phyloP scores from a whole-genome alignment of 805 yeast genomes.

The Yueomyces sinensis region DNA sequence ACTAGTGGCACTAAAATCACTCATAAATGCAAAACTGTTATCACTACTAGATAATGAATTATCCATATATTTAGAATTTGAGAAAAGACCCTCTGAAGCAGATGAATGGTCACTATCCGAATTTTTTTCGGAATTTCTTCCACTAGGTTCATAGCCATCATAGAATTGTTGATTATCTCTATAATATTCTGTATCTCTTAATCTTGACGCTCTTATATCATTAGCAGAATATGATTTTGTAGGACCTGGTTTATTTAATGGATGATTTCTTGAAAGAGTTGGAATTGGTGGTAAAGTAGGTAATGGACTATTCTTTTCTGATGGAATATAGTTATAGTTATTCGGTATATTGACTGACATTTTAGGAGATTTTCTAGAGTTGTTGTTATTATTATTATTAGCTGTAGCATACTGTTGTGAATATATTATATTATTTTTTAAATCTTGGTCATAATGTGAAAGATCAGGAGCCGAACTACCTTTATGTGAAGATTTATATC shows the following conservation, averaged over 20 bases:
- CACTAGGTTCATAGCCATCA: slow-evolving; percentile 8
- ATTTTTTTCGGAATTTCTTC: slow-evolving; percentile 1
- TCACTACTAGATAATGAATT: slow-evolving; percentile 32
- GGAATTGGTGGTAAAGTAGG: slow-evolving; percentile 20
- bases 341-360: no score
- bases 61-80: slow-evolving; percentile 35
- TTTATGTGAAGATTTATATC: no score
- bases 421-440: no score
- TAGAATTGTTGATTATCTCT: slow-evolving; percentile 8
- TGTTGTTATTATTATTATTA: no score
- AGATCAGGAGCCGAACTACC: no score
- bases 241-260: slow-evolving; percentile 2
- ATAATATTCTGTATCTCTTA: slow-evolving; percentile 6
- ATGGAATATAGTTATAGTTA: no score
- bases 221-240: slow-evolving; percentile 18
- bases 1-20: slow-evolving; percentile 76
- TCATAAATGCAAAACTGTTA: slow-evolving; percentile 30
- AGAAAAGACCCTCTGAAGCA: slow-evolving; percentile 16
- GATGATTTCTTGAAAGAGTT: not conserved
- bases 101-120: not conserved
- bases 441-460: no score
- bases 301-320: no score
- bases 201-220: slow-evolving; percentile 8
- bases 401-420: no score
- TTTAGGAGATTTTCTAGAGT: no score